Conservation (phyloP, 2,329 filamentous ascomycete genomes). For the Ophiostoma australiae region DNA sequence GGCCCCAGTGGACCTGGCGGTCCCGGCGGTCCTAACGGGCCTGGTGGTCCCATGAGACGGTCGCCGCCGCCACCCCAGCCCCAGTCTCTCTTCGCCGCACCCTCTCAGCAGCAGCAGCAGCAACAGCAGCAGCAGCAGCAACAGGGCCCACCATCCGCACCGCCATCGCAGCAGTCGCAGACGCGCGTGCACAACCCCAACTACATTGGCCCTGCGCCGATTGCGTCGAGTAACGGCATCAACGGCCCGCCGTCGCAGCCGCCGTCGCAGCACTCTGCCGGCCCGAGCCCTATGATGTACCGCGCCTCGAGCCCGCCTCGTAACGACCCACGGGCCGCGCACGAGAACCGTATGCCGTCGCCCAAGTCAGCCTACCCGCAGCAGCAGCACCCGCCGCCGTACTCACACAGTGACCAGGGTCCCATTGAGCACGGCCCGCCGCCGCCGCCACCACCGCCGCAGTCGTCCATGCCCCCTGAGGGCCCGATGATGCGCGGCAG, state of each 20-base stretch:
- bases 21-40: conserved; percentile 21
- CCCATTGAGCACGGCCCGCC: conserved; percentile 53
- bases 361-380: conserved; percentile 81
- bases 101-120: conserved; percentile 34
- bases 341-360: conserved; percentile 85
- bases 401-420: conserved; percentile 47
- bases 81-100: conserved; percentile 49
- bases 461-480: conserved; percentile 56
- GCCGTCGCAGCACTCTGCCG: conserved; percentile 42
- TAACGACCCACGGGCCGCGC: conserved; percentile 74
- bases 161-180: conserved; percentile 41
- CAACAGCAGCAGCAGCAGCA: conserved; percentile 33
- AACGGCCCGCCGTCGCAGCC: conserved; percentile 50
- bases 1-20: conserved; percentile 37
- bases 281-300: conserved; percentile 57
- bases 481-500: conserved; percentile 58
- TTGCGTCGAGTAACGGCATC: conserved; percentile 38
- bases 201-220: conserved; percentile 52
- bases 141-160: conserved; percentile 41
- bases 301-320: conserved; percentile 74
- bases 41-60: conserved; percentile 41
- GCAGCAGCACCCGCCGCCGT: conserved; percentile 62
- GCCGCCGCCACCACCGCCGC: conserved; percentile 47
- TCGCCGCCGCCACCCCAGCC: conserved; percentile 51
- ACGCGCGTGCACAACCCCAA: conserved; percentile 56